These are phyloP conservation scores for Symbiodinium pilosum DNA, from an alignment of 73 alveolate species.

Conservation along the genomic window DNA sequence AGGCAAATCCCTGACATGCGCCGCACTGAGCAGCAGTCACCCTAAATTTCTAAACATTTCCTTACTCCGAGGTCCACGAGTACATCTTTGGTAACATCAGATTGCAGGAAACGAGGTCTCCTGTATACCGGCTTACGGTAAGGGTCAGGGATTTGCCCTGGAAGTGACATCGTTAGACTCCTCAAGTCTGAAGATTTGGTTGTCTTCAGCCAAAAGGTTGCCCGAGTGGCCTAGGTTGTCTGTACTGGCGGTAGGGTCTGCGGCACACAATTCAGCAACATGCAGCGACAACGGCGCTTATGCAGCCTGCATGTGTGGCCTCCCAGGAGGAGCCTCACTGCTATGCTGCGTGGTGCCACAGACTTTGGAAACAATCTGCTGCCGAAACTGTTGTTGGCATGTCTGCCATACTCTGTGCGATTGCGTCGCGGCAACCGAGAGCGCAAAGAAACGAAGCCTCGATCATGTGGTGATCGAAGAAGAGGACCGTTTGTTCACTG, in stretches of 20 bases:
- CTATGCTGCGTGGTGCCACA: not conserved
- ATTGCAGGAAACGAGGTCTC: too few species aligned
- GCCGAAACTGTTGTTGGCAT: not conserved
- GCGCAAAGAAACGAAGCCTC: conserved; percentile 1
- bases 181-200: not conserved
- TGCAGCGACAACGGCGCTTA: not conserved
- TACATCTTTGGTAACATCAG: too few species aligned
- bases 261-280: not conserved
- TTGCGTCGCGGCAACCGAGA: not conserved
- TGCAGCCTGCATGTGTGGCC: not conserved
- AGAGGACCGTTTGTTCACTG: not conserved
- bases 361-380: not conserved
- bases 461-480: not conserved
- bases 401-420: not conserved
- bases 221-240: not conserved
- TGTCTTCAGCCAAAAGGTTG: not conserved
- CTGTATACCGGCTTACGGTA: too few species aligned
- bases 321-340: too few species aligned
- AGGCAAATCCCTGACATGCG: not conserved
- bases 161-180: not conserved
- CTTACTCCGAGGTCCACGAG: too few species aligned
- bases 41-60: too few species aligned
- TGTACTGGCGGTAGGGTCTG: not conserved
- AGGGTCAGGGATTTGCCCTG: not conserved
- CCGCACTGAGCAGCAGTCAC: not conserved